Evolutionary conservation across 495 filamentous ascomycete species (phyloP).

Genomic region (Penicillium longicatenatum): DNA sequence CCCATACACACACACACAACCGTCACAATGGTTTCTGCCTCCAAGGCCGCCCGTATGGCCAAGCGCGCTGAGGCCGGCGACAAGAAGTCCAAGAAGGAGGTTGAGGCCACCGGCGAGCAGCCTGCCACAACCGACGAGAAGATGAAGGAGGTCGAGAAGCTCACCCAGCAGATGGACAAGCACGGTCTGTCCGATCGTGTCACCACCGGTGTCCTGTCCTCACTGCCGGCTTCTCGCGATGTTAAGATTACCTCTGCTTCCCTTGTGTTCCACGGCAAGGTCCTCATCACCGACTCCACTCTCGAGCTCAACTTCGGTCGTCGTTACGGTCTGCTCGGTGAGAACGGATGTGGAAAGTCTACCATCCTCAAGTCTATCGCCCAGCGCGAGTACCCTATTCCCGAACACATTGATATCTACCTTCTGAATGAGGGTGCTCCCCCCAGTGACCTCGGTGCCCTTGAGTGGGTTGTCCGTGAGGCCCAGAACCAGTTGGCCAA

Average conservation of each 20-base stretch:
- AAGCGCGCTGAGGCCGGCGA: constrained; percentile 78
- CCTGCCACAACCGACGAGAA: constrained; percentile 71
- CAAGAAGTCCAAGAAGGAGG: constrained; percentile 73
- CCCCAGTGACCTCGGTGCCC: constrained; percentile 79
- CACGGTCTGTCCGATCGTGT: constrained; percentile 96
- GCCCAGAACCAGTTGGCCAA: constrained; percentile 90
- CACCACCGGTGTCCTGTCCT: constrained; percentile 94
- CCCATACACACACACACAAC: not conserved
- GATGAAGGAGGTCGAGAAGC: constrained; percentile 78
- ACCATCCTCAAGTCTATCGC: constrained; percentile 94
- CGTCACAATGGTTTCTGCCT: constrained; percentile 75
- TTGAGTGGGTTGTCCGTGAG: constrained; percentile 97
- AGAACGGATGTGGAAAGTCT: constrained; percentile 99
- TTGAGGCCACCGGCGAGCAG: constrained; percentile 62
- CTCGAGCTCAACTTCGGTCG: constrained; percentile 92
- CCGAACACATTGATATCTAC: constrained; percentile 98
- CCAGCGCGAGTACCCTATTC: constrained; percentile 90
- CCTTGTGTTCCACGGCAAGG: constrained; percentile 95
- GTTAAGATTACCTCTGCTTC: constrained; percentile 94
- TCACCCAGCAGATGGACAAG: constrained; percentile 88
- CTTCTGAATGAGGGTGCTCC: constrained; percentile 98
- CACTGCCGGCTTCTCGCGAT: constrained; percentile 79
- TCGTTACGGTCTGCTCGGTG: constrained; percentile 91
- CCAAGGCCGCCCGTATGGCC: constrained; percentile 95
- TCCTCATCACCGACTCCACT: constrained; percentile 89